Conservation (phyloP, 179 eudicot genomes). For the Spinacia oleracea region DNA sequence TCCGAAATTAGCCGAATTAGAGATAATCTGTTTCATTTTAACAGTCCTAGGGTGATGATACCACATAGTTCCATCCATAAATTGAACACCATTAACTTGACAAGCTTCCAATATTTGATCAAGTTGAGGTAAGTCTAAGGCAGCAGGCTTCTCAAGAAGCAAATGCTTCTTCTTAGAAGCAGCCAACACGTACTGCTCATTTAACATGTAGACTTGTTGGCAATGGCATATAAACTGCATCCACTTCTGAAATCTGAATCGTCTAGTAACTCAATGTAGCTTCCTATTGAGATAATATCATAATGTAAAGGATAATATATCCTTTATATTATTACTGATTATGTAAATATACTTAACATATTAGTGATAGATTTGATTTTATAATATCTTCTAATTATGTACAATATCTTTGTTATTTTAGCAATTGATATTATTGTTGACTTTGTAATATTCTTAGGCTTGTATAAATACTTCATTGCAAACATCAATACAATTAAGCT, state of each 20-base stretch:
- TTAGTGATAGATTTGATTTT: too few species aligned
- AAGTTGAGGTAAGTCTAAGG: conserved; percentile 38
- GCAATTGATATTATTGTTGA: too few species aligned
- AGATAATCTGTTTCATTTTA: conserved; percentile 35
- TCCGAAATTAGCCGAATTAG: conserved; percentile 35
- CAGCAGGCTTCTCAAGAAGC: conserved; percentile 55
- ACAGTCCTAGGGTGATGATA: conserved; percentile 57
- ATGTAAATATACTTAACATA: too few species aligned
- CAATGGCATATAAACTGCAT: conserved; percentile 44
- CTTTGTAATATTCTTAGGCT: too few species aligned
- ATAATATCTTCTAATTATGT: too few species aligned
- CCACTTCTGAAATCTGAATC: conserved; percentile 33
- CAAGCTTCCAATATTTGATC: conserved; percentile 46
- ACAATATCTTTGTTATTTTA: too few species aligned
- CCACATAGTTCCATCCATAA: conserved; percentile 65
- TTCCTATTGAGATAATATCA: too few species aligned
- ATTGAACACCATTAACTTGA: conserved; percentile 43
- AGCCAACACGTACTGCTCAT: conserved; percentile 49
- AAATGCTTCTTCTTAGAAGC: conserved; percentile 55
- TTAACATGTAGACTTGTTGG: conserved; percentile 46
- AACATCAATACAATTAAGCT: too few species aligned
- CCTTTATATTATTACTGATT: too few species aligned
- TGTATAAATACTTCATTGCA: too few species aligned
- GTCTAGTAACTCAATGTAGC: conserved; percentile 34
- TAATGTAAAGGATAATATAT: too few species aligned